Evolutionary conservation across 768 basidiomycete genomes (phyloP).

Genomic region (Tylopilus intermedius): DNA sequence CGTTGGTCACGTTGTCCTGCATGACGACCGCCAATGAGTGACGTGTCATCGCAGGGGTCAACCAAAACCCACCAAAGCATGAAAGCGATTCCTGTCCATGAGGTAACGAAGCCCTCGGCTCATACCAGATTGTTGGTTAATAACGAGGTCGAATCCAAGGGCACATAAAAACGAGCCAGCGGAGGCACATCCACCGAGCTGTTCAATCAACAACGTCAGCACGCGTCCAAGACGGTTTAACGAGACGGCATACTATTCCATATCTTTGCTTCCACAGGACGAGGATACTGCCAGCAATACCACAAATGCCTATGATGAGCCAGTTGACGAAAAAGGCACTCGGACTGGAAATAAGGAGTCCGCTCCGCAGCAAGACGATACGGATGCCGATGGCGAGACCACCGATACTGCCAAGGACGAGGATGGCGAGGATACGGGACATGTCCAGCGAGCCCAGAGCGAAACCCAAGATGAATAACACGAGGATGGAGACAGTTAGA

Average conservation of each 20-base stretch:
- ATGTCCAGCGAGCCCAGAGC: constrained; percentile 50
- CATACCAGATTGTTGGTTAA: constrained; percentile 58
- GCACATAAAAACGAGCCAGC: constrained; percentile 55
- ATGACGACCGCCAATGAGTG: constrained; percentile 1
- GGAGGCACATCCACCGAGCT: constrained; percentile 51
- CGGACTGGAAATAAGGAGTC: constrained; percentile 41
- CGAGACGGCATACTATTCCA: constrained; percentile 42
- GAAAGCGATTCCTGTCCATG: constrained; percentile 57
- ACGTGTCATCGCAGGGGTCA: not conserved
- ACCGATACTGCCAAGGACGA: constrained; percentile 45
- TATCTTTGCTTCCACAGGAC: constrained; percentile 43
- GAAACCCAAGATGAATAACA: constrained; percentile 48
- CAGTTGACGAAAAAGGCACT: constrained; percentile 44
- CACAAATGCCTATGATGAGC: constrained; percentile 47
- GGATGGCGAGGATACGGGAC: constrained; percentile 43
- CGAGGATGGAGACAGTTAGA: constrained; percentile 46
- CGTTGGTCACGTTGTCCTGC: constrained; percentile 44
- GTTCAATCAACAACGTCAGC: constrained; percentile 9
- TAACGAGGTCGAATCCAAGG: constrained; percentile 52
- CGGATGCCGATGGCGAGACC: constrained; percentile 57
- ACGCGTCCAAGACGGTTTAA: not conserved
- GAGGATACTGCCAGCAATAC: constrained; percentile 36
- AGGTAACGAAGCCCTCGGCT: constrained; percentile 59
- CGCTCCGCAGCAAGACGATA: constrained; percentile 44
- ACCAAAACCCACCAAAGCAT: constrained; percentile 42